Conservation (phyloP, 305 asterid species). For the Fraxinus baroniana region DNA sequence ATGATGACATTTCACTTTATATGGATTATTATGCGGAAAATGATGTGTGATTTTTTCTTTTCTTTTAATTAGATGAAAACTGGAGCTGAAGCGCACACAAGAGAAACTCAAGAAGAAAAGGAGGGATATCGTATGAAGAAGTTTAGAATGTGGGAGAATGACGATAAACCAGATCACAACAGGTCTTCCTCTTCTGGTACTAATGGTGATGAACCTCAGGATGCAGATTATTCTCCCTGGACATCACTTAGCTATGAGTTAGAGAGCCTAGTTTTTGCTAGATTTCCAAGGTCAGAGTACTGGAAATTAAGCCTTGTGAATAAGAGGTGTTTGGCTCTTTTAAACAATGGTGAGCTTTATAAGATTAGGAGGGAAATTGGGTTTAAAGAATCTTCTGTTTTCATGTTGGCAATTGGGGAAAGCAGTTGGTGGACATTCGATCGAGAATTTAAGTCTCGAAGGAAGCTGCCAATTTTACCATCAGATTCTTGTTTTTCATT, state of each 20-base stretch:
- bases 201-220: constrained; percentile 55
- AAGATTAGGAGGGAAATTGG: constrained; percentile 51
- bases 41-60: not conserved
- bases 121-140: constrained; percentile 20
- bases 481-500: constrained; percentile 55
- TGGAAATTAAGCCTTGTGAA: constrained; percentile 57
- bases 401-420: constrained; percentile 68
- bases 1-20: not conserved
- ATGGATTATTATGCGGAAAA: not conserved
- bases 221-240: constrained; percentile 64
- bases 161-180: constrained; percentile 9
- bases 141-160: constrained; percentile 19
- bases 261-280: constrained; percentile 57
- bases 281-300: constrained; percentile 61
- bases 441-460: constrained; percentile 45
- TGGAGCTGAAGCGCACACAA: not conserved
- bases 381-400: constrained; percentile 55
- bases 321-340: constrained; percentile 51
- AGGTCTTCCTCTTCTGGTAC: constrained; percentile 5
- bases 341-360: constrained; percentile 57
- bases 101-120: constrained; percentile 21
- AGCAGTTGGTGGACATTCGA: constrained; percentile 67
- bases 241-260: constrained; percentile 56
- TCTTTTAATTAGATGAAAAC: not conserved
- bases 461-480: constrained; percentile 59